A percentile compares a stretch with the other conserved stretches of the same genome.
Evolutionary conservation across 768 basidiomycete genomes (phyloP).

Genomic region (Podaxis sp.): DNA sequence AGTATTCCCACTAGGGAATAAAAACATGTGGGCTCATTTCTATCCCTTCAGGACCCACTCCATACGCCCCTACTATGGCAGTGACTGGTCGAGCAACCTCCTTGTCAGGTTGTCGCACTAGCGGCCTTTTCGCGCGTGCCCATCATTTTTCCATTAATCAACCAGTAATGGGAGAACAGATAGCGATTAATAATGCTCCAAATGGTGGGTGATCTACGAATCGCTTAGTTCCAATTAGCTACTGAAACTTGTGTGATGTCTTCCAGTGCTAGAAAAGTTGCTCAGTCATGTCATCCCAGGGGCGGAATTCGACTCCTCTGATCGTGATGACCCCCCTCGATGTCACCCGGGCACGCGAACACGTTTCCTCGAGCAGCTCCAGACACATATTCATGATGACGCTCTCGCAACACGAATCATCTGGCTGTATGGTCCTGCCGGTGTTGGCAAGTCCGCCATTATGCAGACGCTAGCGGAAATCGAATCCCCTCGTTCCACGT

Average conservation of each 20-base stretch:
- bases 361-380: background rate
- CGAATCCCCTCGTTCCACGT: background rate
- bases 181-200: background rate
- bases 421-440: constrained; percentile 5
- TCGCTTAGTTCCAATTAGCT: background rate
- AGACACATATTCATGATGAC: background rate
- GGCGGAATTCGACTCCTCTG: background rate
- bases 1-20: background rate
- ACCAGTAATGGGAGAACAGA: background rate
- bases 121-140: background rate
- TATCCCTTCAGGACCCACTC: too few relatives aligned
- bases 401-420: background rate
- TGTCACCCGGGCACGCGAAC: background rate
- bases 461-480: background rate
- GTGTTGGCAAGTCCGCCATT: constrained; percentile 8
- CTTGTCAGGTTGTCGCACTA: background rate
- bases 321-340: background rate
- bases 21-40: too few relatives aligned
- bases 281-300: background rate
- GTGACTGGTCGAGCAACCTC: background rate
- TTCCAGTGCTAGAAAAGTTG: background rate
- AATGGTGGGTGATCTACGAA: background rate
- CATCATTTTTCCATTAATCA: background rate
- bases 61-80: background rate
- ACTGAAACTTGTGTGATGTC: background rate